Evolutionary conservation across 192 early-diverging fungal species (phyloP), one percentile per base, ranked within the genome.

Genomic region (Oehlia diaphana): DNA sequence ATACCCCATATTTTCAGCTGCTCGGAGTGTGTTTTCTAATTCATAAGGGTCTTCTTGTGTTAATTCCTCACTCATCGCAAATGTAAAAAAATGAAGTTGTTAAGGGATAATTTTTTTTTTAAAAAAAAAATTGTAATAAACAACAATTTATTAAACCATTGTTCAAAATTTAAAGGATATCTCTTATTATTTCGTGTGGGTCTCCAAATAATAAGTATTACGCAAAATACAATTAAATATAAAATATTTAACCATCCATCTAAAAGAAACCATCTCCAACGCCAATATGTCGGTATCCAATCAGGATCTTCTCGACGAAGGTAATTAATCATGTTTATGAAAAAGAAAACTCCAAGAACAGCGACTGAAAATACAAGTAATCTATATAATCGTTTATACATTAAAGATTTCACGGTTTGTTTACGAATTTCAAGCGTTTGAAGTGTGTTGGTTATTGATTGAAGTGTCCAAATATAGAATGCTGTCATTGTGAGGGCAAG

Each of bases 391-490:
- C 91, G 84, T 67, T 91, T 91, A 86, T 97, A 98, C 96, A 97
- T 99, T 67, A 88, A 79, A 61, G 95, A 88, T 85, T 97, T 99
- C 74, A 95, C 93, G n/a, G 87, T 87, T 77, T 99, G 97, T 69
- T 92, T 88, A 66, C 94, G 91, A 42, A 90, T 83, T 78, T 94
- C 91, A 33, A 98, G 89, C 7, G 92, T 87, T 8, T 88, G 83
- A 23, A 96, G 92, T 1, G 98, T 97, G 12, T 88, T 78, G 10
- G 91, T 92, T 67, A 98, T 87, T 2, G 94, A 95, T 63, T 90
- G 89, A 64, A 99, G 84, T 12, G 92, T 99, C 93, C 96, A 96
- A n/a, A 94, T 88, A 84, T 99, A 98, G 74, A 99, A 99, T 35
- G 90, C 83, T 0, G 94, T 94, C 96, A 98, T 95, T 58, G 94